Base-by-base conservation (phyloP, 805 yeast species). In the Alloascoidea hylecoeti region DNA sequence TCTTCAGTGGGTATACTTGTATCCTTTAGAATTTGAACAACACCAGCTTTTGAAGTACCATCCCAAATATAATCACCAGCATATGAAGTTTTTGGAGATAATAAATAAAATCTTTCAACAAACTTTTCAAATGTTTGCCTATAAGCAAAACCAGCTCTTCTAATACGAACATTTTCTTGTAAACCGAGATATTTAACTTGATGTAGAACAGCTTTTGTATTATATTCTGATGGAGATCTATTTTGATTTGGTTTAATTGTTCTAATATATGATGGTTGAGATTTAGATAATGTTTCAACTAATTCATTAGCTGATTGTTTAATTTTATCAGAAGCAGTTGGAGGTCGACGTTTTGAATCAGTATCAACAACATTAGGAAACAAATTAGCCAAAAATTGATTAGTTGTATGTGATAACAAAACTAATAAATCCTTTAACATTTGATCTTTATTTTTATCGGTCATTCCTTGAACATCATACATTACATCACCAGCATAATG, bases 401-500 rank as follows among this genome's bases (percentile, higher is more conserved):
- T 84, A 37, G 66, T 58, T 0, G 96, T 78, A 2, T 88, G 72
- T 2, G 75, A 66, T 37, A 92, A 63, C 51, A 92, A 60, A 47
- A 88, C 92, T 42, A 86, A 67, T 50, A 92, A 63, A 60, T 88
- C 96, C 53, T 83, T 80, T 58, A 84, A 75, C 70, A 92, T 67
- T 49, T 83, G 89, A 56, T 92, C 99, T 59, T 92, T 92, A 58
- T 92, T 92, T 59, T 92, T 92, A 57, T 92, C 97, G 2, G 98
- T 92, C 83, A 92, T 86, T 4, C 82, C 80, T 18, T 67, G 63
- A 38, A 88, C 77, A 44, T 88, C 95, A 53, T 92, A 92, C 9
- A 86, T 81, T 36, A 92, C 99, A 61, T 92, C 98, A 53, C 98
- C 98, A 16, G 99, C 99, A 62, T 92, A 92, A 60, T 92, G 99